Evolutionary conservation across 2,329 filamentous ascomycete species (phyloP).

Genomic region (Penicillium hordei): DNA sequence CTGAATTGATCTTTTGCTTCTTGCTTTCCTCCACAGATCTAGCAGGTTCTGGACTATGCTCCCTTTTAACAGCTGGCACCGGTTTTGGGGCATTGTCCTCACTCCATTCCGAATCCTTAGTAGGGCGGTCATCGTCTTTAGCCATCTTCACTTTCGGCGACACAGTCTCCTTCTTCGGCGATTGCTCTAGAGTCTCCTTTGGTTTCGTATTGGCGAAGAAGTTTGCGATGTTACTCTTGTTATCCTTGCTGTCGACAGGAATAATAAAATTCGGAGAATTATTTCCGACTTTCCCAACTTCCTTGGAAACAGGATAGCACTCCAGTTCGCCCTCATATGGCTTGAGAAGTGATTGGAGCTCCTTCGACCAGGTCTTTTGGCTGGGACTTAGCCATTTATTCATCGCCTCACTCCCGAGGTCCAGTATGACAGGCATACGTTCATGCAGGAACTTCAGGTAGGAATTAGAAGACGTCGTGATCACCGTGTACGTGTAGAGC

Average conservation of each 20-base stretch:
- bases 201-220: slow-evolving; percentile 70
- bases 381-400: slow-evolving; percentile 75
- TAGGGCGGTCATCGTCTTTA: slow-evolving; percentile 16
- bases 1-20: slow-evolving; percentile 24
- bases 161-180: slow-evolving; percentile 28
- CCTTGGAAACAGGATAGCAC: slow-evolving; percentile 80
- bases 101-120: slow-evolving; percentile 1
- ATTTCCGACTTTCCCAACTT: slow-evolving; percentile 92
- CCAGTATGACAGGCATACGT: slow-evolving; percentile 91
- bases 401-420: slow-evolving; percentile 70
- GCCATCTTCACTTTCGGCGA: slow-evolving; percentile 35
- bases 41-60: slow-evolving; percentile 37
- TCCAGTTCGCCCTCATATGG: slow-evolving; percentile 79
- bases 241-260: slow-evolving; percentile 78
- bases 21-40: slow-evolving; percentile 25
- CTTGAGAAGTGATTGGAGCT: slow-evolving; percentile 75
- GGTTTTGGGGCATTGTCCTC: slow-evolving; percentile 54
- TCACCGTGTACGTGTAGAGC: slow-evolving; percentile 86
- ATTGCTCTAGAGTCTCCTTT: slow-evolving; percentile 21
- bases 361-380: slow-evolving; percentile 69
- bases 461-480: slow-evolving; percentile 83
- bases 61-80: slow-evolving; percentile 49
- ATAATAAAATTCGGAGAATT: slow-evolving; percentile 81
- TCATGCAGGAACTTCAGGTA: slow-evolving; percentile 86
- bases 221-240: slow-evolving; percentile 90